phyloP scores from a whole-genome alignment of 2,329 filamentous ascomycete genomes.

The Paraconiothyrium sp. region DNA sequence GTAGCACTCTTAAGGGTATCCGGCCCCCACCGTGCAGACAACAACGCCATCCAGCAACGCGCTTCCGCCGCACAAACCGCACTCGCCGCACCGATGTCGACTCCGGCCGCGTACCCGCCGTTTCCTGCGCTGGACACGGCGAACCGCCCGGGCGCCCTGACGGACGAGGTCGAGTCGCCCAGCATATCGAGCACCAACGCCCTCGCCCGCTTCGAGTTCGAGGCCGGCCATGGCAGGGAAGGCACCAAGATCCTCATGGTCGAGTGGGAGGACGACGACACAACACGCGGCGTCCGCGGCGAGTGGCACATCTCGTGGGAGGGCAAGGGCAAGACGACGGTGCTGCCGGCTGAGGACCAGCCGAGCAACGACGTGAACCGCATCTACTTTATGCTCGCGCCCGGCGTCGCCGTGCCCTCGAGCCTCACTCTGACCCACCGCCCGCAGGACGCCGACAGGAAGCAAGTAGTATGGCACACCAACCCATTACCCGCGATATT shows the following conservation, averaged over 20 bases:
- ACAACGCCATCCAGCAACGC: slow-evolving; percentile 40
- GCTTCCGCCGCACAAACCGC: slow-evolving; percentile 31
- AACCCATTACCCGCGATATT: slow-evolving; percentile 90
- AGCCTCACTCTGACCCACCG: slow-evolving; percentile 72
- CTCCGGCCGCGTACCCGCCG: slow-evolving; percentile 42
- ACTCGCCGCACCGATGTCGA: slow-evolving; percentile 45
- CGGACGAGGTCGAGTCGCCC: slow-evolving; percentile 56
- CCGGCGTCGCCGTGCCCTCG: slow-evolving; percentile 74
- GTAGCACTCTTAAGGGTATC: slow-evolving; percentile 38
- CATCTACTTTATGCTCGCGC: slow-evolving; percentile 83
- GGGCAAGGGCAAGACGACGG: slow-evolving; percentile 76
- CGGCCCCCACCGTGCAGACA: slow-evolving; percentile 45
- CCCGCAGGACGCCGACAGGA: slow-evolving; percentile 55
- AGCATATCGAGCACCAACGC: slow-evolving; percentile 64
- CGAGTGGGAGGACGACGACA: slow-evolving; percentile 78
- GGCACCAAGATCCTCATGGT: slow-evolving; percentile 94
- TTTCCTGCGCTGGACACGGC: slow-evolving; percentile 57
- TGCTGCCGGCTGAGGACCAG: slow-evolving; percentile 72
- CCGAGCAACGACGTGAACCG: slow-evolving; percentile 63
- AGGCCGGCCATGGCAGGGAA: slow-evolving; percentile 77
- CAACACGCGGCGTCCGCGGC: slow-evolving; percentile 57
- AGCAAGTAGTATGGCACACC: slow-evolving; percentile 65
- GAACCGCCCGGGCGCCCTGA: slow-evolving; percentile 32
- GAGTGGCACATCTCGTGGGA: slow-evolving; percentile 87
- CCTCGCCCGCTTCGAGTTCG: slow-evolving; percentile 88